phyloP scores from a whole-genome alignment of 768 basidiomycete genomes.

The Epithele typhae region DNA sequence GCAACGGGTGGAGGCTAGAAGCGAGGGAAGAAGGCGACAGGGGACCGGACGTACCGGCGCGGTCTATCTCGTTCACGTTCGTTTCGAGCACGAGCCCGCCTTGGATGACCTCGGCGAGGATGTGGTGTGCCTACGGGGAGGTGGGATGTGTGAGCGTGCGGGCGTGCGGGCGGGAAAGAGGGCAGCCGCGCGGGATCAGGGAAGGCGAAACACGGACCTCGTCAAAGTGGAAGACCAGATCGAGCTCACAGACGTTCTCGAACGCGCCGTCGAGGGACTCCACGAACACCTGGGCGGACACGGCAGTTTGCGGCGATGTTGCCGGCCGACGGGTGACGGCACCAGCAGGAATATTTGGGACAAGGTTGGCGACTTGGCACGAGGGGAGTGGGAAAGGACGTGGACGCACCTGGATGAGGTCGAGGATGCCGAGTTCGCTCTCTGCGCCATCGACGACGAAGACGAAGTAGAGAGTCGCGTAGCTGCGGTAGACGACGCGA shows the following conservation, averaged over 20 bases:
- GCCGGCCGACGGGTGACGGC: too few species aligned
- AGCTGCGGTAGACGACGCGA: slow-evolving; percentile 91
- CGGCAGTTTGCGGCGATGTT: background rate
- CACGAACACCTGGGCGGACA: slow-evolving; percentile 76
- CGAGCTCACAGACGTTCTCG: slow-evolving; percentile 97
- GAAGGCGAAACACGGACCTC: slow-evolving; percentile 51
- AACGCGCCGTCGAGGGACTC: slow-evolving; percentile 94
- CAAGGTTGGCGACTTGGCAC: too few species aligned
- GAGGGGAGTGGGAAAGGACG: too few species aligned
- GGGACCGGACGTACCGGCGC: slow-evolving; percentile 55
- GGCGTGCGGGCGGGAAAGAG: background rate
- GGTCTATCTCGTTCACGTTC: slow-evolving; percentile 81
- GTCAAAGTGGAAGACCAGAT: slow-evolving; percentile 98
- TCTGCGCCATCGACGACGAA: slow-evolving; percentile 96
- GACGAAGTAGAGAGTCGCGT: slow-evolving; percentile 95
- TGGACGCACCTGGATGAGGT: slow-evolving; percentile 86
- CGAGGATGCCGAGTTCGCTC: slow-evolving; percentile 93
- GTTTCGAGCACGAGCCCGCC: slow-evolving; percentile 96
- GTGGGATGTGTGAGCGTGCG: background rate
- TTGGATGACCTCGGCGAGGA: slow-evolving; percentile 94
- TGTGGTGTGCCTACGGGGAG: slow-evolving; percentile 75
- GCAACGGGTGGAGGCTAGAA: too few species aligned
- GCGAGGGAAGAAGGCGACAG: background rate
- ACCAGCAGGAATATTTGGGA: too few species aligned
- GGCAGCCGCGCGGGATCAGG: slow-evolving; percentile 16